A percentile compares a stretch with the other conserved stretches of the same genome.
Conservation (phyloP, 129 eudicot species). For the Heracleum sosnowskyi region DNA sequence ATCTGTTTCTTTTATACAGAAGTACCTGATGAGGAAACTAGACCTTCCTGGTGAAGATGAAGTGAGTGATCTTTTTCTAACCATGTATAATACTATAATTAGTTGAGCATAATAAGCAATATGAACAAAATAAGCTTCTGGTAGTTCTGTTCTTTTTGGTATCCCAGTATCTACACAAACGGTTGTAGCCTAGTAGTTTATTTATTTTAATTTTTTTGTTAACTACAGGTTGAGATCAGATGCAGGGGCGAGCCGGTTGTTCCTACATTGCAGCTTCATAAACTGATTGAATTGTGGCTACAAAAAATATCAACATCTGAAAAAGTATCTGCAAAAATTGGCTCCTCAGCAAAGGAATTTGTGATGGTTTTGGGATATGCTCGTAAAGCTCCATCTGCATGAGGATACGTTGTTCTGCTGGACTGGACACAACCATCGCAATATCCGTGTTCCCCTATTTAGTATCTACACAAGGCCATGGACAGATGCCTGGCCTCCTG, state of each 20-base stretch:
- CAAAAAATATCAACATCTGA: constrained; percentile 43
- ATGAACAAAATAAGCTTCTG: not conserved
- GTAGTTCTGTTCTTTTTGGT: not conserved
- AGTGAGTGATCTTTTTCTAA: constrained; percentile 15
- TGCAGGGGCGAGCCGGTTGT: constrained; percentile 60
- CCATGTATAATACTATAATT: not conserved
- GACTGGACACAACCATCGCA: not conserved
- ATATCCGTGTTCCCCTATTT: not conserved
- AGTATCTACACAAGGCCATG: not conserved
- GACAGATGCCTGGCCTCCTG: not conserved
- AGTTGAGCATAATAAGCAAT: not conserved
- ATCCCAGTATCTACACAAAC: not conserved
- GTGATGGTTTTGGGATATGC: constrained; percentile 74
- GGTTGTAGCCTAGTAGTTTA: not conserved
- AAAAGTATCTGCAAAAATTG: constrained; percentile 39
- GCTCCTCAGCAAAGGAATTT: constrained; percentile 77
- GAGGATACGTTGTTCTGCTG: not conserved
- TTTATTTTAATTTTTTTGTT: not conserved
- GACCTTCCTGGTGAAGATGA: constrained; percentile 45
- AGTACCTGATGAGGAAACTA: constrained; percentile 39
- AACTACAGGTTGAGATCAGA: constrained; percentile 51
- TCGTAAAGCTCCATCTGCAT: constrained; percentile 22
- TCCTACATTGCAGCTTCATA: constrained; percentile 46
- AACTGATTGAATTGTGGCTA: constrained; percentile 62
- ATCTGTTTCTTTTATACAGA: constrained; percentile 39